These are phyloP conservation scores for Diaporthe eres DNA, from an alignment of 2,329 filamentous ascomycete genomes.

Conservation along the genomic window DNA sequence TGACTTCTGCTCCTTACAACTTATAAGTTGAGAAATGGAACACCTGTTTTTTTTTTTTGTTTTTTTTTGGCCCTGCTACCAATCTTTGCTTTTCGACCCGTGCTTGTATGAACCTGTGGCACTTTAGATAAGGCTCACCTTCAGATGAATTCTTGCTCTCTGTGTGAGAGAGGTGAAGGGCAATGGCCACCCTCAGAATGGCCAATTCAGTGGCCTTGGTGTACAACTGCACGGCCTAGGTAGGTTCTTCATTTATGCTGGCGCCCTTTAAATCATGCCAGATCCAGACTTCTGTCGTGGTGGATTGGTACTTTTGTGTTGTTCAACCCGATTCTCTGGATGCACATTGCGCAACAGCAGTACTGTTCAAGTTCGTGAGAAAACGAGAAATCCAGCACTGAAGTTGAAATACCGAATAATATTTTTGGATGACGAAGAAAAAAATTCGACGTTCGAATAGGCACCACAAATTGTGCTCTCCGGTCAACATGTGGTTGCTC, in stretches of 20 bases:
- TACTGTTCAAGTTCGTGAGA: too few relatives aligned
- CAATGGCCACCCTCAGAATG: too few relatives aligned
- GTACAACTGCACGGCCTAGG: neutral
- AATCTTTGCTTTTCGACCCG: neutral
- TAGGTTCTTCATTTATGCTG: too few relatives aligned
- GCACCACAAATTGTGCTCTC: neutral
- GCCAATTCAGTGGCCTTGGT: too few relatives aligned
- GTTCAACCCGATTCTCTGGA: neutral
- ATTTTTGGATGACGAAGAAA: too few relatives aligned
- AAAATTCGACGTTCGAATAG: neutral
- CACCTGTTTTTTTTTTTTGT: neutral
- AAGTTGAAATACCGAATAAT: neutral
- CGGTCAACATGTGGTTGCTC: neutral
- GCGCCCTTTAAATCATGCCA: neutral
- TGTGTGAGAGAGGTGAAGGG: neutral
- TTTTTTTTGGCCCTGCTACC: too few relatives aligned
- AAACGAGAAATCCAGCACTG: too few relatives aligned
- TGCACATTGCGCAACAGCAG: fast-evolving
- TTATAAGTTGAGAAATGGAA: too few relatives aligned
- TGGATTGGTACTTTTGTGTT: neutral
- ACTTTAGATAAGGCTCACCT: neutral
- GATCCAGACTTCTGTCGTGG: neutral
- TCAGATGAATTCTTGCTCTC: neutral
- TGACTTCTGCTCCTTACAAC: neutral
- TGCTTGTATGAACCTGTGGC: too few relatives aligned